These are phyloP conservation scores for Aspergillus nanangensis DNA, from an alignment of 495 filamentous ascomycete genomes.

Conservation along the genomic window DNA sequence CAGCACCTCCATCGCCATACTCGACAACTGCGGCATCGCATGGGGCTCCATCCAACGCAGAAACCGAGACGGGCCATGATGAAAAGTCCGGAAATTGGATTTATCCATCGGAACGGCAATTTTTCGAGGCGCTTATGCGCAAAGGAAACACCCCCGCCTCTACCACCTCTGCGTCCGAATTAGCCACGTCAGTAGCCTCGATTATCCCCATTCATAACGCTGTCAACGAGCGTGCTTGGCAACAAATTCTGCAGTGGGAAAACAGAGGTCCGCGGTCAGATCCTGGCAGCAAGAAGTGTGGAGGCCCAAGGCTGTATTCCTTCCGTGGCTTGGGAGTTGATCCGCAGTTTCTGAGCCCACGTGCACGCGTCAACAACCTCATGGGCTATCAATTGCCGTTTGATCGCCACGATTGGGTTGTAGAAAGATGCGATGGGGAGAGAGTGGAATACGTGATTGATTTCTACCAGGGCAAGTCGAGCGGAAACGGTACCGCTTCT, in stretches of 20 bases:
- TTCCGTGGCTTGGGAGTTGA: constrained; percentile 66
- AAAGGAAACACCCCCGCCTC: constrained; percentile 55
- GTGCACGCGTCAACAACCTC: constrained; percentile 72
- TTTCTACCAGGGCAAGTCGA: constrained; percentile 78
- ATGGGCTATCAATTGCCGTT: constrained; percentile 89
- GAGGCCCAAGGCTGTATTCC: constrained; percentile 76
- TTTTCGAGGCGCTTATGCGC: constrained; percentile 90
- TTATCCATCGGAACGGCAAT: constrained; percentile 92
- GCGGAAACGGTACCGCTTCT: constrained; percentile 13
- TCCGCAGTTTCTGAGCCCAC: constrained; percentile 69
- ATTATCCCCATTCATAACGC: constrained; percentile 98
- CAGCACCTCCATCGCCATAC: constrained; percentile 23
- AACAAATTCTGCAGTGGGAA: constrained; percentile 84
- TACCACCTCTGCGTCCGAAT: constrained; percentile 32
- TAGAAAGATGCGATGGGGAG: constrained; percentile 82
- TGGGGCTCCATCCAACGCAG: constrained; percentile 59
- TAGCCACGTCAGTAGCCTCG: constrained; percentile 70
- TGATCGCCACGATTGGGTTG: constrained; percentile 95
- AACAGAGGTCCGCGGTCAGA: constrained; percentile 47
- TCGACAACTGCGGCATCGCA: constrained; percentile 32
- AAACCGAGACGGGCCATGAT: constrained; percentile 66
- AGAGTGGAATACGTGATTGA: constrained; percentile 94
- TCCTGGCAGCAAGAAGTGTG: constrained; percentile 58
- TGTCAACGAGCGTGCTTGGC: constrained; percentile 87
- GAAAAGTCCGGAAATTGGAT: constrained; percentile 78